Evolutionary conservation across 371 early-diverging fungal species (phyloP), one percentile per base, ranked within the genome.

Genomic region (Mortierella sp.): DNA sequence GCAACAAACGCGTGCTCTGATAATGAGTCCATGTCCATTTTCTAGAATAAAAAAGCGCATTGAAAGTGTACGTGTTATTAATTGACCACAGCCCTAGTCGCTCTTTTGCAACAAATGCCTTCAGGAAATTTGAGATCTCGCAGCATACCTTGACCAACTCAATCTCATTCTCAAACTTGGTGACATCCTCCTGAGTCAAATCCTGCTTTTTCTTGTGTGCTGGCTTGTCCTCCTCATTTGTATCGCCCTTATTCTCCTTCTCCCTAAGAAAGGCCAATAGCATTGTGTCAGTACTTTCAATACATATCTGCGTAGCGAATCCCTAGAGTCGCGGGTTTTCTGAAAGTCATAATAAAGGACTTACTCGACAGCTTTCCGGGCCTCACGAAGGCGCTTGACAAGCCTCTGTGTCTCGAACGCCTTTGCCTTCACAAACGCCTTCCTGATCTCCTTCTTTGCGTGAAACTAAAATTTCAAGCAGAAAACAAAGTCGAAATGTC

Each of bases 361-460:
- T 10, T 82, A 78, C 83, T 77, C 75, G 40, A 72, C 67, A n/a
- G 75, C 40, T 63, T 71, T 78, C 69, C 68, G 74, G 39, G 78
- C 71, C 45, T 74, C 73, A 16, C 74, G 74, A 16, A 78, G 64
- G 40, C 83, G 71, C 65, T 82, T 82, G 3, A 63, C 53, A 58
- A 82, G 78, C 45, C 78, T 66, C 50, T 82, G 83, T 6, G 66
- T 82, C 48, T 82, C 83, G n/a, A 64, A 64, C 19, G 66, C 29
- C 64, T 69, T 77, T 53, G 83, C 75, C 71, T 82, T 77, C 41
- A 74, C 78, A 40, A 78, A 74, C 37, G 78, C 70, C 55, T 66
- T 77, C 73, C 43, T 77, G 70, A 82, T 71, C 68, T 77, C 83
- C 66, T 77, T 77, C 68, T 72, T 82, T 31, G 75, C 83, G 44